Evolutionary conservation across 371 early-diverging fungal genomes (phyloP), one percentile per base, ranked within the genome.

Genomic region (Smittium culicis): DNA sequence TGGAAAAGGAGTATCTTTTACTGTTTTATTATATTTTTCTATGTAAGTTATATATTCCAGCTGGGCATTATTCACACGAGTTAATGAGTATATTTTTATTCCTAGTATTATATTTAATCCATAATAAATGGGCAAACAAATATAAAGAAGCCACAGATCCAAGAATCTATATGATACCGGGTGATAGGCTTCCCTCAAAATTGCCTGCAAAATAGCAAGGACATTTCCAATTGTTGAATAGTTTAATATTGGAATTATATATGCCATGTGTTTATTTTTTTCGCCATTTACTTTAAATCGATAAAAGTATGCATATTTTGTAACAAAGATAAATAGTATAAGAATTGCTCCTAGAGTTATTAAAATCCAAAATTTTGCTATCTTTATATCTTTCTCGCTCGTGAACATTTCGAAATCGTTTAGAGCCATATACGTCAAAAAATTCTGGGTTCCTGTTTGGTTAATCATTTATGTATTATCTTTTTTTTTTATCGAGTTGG

Each of bases 111-210:
- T 2, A 35, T 62, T 14, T 35, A 30, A 20, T 29, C 20, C 30
- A 62, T 16, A 34, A 29, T 62, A 62, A 14, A 35, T 62, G 62
- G 33, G 35, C 5, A 25, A 31, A 31, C 62, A 62, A 32, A 62
- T 32, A 25, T 62, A 62, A 31, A 8, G 20, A 5, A 62, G 29
- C 62, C 62, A 62, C 32, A 62, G 16, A 5, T 14, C 24, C 32
- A 35, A 62, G 29, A 62, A 62, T 14, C 29, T 62, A 20, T 20
- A 35, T 14, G 35, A 34, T 35, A 34, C 25, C 3, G 62, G 62
- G 29, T 62, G 29, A 20, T 62, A 34, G 11, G 62, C 62, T 25
- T 62, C 62, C 14, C 35, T 14, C 35, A 62, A 2, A 14, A 32
- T 29, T 14, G 34, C 3, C 3, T 14, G 20, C 25, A 31, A 5